Evolutionary conservation across 176 grass and related monocot genomes (phyloP).

Genomic region (Oryza rufipogon): DNA sequence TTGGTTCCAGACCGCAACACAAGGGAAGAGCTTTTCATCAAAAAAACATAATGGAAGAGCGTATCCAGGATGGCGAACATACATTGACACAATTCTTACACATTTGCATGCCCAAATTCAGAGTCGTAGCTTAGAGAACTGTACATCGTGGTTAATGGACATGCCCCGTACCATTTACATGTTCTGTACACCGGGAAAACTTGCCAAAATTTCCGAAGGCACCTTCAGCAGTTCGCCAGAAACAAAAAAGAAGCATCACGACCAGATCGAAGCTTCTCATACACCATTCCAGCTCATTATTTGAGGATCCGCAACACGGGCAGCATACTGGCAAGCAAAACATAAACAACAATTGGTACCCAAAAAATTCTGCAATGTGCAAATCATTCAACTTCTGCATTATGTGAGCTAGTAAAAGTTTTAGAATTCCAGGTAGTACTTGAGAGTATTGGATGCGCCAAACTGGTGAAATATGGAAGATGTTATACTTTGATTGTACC

Average conservation of each 20-base stretch:
- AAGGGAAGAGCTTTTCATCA: not conserved
- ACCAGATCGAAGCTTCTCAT: conserved; percentile 29
- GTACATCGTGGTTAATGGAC: not conserved
- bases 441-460: not conserved
- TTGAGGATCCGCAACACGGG: conserved; percentile 23
- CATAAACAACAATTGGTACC: not conserved
- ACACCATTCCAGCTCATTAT: conserved; percentile 27
- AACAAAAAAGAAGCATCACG: not conserved
- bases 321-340: conserved; percentile 32
- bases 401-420: not conserved
- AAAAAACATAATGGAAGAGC: not conserved
- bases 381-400: not conserved
- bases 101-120: not conserved
- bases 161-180: conserved; percentile 18
- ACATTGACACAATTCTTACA: not conserved
- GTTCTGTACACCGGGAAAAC: not conserved
- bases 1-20: not conserved
- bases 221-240: not conserved
- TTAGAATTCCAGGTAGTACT: not conserved
- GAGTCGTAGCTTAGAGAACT: not conserved
- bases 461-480: not conserved
- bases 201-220: not conserved
- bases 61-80: conserved; percentile 2
- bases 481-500: not conserved
- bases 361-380: not conserved